Evolutionary conservation across 306 rosid genomes (phyloP), one percentile per base, ranked within the genome.

Genomic region (Cucurbita moschata): DNA sequence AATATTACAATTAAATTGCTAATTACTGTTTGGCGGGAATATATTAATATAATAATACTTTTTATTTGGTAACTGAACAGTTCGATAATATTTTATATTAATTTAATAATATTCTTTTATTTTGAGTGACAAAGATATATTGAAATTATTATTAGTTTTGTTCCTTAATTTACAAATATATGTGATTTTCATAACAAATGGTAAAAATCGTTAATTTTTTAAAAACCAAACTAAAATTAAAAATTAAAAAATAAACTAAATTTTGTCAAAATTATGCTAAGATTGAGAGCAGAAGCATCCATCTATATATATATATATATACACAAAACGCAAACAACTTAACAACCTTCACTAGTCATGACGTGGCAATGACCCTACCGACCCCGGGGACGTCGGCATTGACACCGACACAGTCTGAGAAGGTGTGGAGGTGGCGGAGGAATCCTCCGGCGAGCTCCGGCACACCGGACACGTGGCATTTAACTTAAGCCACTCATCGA

Each of bases 401-500:
- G 85, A 79, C 0, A 26, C 10, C 0, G 67, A 61, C 68, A 4
- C 2, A 1, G 80, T 37, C 3, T 74, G 60, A 15, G 79, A 63
- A 12, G 85, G 75, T 5, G 84, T 63, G 52, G 80, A 47, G 61
- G 18, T 43, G 0, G 15, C 1, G 11, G 77, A 68, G 5, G 82
- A 81, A 2, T 60, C 75, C 2, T 81, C 78, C 0, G 91, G 92
- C 5, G 89, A 82, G 55, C 80, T 89, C 13, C 96, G 73, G 26
- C 98, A 92, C 0, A 92, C 38, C 3, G 98, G 96, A 23, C 96
- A 92, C 0, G 98, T 78, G 23, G 87, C 86, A 21, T 84, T 90
- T 84, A 86, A 72, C 77, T 75, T 86, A 21, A 89, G 92, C 97
- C 96, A 92, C 18, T 82, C 88, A 30, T 92, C 96, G 8, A 89